Evolutionary conservation across 495 filamentous ascomycete genomes (phyloP).

Genomic region (Trichoderma erinaceum): DNA sequence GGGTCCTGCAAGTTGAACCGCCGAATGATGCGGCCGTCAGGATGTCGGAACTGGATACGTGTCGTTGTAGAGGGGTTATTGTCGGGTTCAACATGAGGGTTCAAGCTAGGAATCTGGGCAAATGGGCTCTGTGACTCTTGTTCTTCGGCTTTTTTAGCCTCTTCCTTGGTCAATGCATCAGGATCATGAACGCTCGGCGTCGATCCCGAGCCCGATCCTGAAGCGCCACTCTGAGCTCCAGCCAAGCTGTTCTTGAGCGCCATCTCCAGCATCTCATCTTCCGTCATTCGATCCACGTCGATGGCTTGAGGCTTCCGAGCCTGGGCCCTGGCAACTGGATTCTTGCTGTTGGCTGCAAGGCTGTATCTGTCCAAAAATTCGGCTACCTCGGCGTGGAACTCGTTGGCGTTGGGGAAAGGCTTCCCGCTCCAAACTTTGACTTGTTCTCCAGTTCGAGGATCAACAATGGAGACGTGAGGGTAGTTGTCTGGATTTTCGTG

Average conservation of each 20-base stretch:
- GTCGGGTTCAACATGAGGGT: conserved; percentile 71
- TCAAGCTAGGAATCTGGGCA: conserved; percentile 58
- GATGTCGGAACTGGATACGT: conserved; percentile 83
- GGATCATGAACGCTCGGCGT: conserved; percentile 55
- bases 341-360: conserved; percentile 77
- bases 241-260: conserved; percentile 81
- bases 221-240: conserved; percentile 18
- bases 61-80: conserved; percentile 65
- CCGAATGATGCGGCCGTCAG: conserved; percentile 73
- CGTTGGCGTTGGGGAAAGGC: conserved; percentile 65
- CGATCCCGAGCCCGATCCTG: conserved; percentile 25
- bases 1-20: conserved; percentile 74
- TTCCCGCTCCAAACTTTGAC: conserved; percentile 91
- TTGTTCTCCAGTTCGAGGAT: conserved; percentile 93
- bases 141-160: conserved; percentile 21
- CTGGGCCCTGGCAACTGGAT: conserved; percentile 81
- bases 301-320: conserved; percentile 59
- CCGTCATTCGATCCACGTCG: conserved; percentile 81
- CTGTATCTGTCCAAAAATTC: conserved; percentile 97
- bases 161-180: conserved; percentile 71
- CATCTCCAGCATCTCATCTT: conserved; percentile 94
- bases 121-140: conserved; percentile 41
- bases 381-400: conserved; percentile 85
- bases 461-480: conserved; percentile 91
- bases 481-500: conserved; percentile 68